A percentile compares a stretch with the other conserved stretches of the same genome.
phyloP scores from a whole-genome alignment of 306 rosid genomes.

The Trifolium repens region DNA sequence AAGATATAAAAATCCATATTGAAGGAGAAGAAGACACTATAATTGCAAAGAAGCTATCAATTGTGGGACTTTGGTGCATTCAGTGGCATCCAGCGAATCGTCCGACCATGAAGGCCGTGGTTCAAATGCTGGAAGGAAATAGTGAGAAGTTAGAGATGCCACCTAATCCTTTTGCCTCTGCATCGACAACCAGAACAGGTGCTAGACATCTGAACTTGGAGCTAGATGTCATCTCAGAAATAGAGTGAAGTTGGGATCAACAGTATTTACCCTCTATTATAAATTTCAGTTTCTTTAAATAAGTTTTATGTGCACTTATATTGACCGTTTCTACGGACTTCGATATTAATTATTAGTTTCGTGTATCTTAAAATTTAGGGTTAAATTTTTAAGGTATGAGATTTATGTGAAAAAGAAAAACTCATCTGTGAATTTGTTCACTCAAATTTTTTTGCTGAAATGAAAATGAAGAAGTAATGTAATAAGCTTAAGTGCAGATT shows the following conservation, averaged over 20 bases:
- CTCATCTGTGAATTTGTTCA: background rate
- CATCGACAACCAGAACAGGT: constrained; percentile 1
- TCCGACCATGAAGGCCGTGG: constrained; percentile 46
- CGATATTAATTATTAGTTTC: background rate
- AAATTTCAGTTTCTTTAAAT: background rate
- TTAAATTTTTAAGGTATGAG: no score
- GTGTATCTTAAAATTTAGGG: background rate
- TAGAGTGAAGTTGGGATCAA: constrained; percentile 33
- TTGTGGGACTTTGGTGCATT: constrained; percentile 47
- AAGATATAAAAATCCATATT: constrained; percentile 38
- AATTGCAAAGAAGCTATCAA: constrained; percentile 45
- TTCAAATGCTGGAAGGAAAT: constrained; percentile 44
- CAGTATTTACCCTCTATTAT: background rate
- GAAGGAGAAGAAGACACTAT: constrained; percentile 36
- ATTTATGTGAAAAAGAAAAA: background rate
- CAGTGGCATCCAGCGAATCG: constrained; percentile 41
- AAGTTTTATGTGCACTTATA: constrained; percentile 7
- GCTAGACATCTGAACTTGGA: background rate
- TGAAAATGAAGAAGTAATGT: background rate
- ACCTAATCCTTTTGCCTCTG: constrained; percentile 45
- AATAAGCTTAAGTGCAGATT: background rate
- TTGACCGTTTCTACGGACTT: background rate
- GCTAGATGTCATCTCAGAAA: constrained; percentile 30
- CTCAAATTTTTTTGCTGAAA: background rate
- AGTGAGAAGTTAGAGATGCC: constrained; percentile 39